Conservation (phyloP, 257 asterid genomes). For the Capsicum chinense region DNA sequence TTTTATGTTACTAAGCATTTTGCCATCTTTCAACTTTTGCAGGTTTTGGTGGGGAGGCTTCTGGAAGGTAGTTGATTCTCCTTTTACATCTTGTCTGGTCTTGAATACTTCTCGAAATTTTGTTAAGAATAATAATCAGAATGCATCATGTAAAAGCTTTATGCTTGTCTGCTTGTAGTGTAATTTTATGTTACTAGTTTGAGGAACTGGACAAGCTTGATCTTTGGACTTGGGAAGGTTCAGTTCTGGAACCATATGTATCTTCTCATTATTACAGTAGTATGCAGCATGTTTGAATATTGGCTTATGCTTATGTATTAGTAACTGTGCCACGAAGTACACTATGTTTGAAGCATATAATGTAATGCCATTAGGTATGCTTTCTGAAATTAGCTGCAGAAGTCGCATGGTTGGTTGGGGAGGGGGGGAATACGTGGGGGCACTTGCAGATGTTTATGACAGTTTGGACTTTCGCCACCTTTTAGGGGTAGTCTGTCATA, state of each 20-base stretch:
- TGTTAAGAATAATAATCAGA: too few species aligned
- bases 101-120: too few species aligned
- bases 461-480: neutral
- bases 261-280: too few species aligned
- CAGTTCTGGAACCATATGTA: too few species aligned
- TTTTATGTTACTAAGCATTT: conserved; percentile 22
- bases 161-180: too few species aligned
- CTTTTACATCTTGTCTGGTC: neutral
- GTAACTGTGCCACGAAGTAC: neutral
- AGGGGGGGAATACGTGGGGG: neutral
- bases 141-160: too few species aligned
- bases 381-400: neutral
- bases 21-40: conserved; percentile 12
- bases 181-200: too few species aligned
- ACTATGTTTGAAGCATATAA: neutral
- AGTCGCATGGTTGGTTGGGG: neutral
- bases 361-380: neutral
- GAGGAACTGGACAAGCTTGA: too few species aligned
- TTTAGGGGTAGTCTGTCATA: neutral
- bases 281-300: neutral
- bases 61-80: conserved; percentile 74
- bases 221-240: too few species aligned
- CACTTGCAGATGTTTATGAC: neutral
- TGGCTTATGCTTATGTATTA: neutral
- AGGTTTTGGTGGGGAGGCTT: conserved; percentile 99